phyloP scores from a whole-genome alignment of 2,329 filamentous ascomycete species.

The Beauveria sp. region DNA sequence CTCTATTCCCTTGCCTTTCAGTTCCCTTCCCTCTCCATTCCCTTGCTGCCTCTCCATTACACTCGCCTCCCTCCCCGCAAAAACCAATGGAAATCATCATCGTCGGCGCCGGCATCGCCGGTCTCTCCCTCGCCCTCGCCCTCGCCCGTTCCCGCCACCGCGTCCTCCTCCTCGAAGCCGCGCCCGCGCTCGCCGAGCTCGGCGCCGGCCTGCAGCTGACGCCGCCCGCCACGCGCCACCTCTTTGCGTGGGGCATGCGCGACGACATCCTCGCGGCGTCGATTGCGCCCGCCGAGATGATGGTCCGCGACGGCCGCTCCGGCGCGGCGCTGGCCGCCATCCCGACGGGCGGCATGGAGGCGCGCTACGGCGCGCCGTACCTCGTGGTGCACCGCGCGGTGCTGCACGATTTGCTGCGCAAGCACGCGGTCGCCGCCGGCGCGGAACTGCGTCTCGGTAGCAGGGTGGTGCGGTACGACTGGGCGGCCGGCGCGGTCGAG shows the following conservation, averaged over 20 bases:
- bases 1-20: no score
- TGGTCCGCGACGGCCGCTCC: constrained; percentile 19
- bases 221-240: constrained; percentile 23
- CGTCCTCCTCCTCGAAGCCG: constrained; percentile 40
- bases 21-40: no score
- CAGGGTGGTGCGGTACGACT: constrained; percentile 19
- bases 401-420: constrained; percentile 24
- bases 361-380: constrained; percentile 23
- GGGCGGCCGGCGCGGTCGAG: constrained; percentile 15
- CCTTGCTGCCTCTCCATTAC: no score
- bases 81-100: constrained; percentile 24
- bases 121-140: constrained; percentile 24
- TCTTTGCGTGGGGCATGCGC: constrained; percentile 23
- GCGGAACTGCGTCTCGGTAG: constrained; percentile 18
- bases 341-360: constrained; percentile 16
- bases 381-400: constrained; percentile 29
- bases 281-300: constrained; percentile 15
- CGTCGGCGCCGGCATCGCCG: constrained; percentile 39
- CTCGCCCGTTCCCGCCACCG: constrained; percentile 37
- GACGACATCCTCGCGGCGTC: constrained; percentile 15
- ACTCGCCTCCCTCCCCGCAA: not conserved
- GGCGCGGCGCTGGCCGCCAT: constrained; percentile 18
- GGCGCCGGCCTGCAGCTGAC: constrained; percentile 25
- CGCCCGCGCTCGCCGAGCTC: constrained; percentile 34
- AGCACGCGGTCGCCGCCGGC: constrained; percentile 20